Evolutionary conservation across 306 rosid species (phyloP), one percentile per base, ranked within the genome.

Genomic region (Vicia faba): DNA sequence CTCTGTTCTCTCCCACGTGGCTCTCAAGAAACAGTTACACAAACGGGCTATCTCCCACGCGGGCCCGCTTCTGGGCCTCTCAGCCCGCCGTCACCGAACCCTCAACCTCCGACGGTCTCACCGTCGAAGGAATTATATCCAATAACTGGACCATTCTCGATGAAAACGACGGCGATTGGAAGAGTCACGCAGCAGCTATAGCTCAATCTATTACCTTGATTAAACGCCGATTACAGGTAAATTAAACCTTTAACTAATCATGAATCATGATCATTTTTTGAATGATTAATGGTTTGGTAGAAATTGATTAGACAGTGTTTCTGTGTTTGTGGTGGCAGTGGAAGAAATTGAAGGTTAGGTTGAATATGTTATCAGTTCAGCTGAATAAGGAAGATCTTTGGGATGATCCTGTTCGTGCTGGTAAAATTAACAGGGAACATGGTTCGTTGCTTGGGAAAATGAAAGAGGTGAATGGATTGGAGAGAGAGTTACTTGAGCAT

Each of bases 171-270:
- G 61, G 78, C 35, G 95, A 90, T 72, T 93, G 99, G 99, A 93
- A 80, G 84, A 93, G 97, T 64, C 97, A 93, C 33, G 96, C 96
- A 38, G 18, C 90, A 14, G 92, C 96, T 15, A 68, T 93, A 49
- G 96, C 99, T 25, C 97, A 86, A 61, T 90, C 99, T 31, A 83
- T 88, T 79, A 79, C 82, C 69, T 51, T 90, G 9, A 88, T 90
- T 71, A 93, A 93, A 87, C 95, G 86, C 63, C 88, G 97, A 11
- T 81, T 86, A 53, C 85, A 88, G 96, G 99, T 87, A 56, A 29
- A 11, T 16, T 15, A 8, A 25, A 9, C n/a, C 36, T 55, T 67
- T 46, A 51, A 0, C 5, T 5, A 31, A 31, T 6, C 8, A 31
- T 5, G 8, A 26, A 5, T 2, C 40, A 9, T 38, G 18, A 4